Conservation (phyloP, 805 yeast genomes). For the Candida alai region DNA sequence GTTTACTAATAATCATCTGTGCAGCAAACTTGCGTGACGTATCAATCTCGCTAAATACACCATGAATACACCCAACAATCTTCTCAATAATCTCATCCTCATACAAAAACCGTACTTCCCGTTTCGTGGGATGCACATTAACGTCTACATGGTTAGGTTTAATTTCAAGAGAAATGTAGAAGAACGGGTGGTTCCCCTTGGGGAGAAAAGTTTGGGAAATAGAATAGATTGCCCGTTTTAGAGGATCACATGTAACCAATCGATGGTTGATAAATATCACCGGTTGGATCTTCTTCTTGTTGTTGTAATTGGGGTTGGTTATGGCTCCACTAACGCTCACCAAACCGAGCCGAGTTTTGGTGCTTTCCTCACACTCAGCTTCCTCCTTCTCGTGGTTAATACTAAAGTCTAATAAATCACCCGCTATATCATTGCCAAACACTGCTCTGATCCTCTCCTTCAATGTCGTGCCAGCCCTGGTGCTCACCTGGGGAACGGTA, state of each 20-base stretch:
- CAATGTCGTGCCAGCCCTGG: constrained; percentile 46
- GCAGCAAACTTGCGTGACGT: constrained; percentile 65
- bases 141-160: constrained; percentile 77
- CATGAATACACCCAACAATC: constrained; percentile 49
- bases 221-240: constrained; percentile 62
- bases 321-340: constrained; percentile 53
- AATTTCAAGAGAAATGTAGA: constrained; percentile 68
- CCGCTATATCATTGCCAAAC: constrained; percentile 67
- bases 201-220: constrained; percentile 68
- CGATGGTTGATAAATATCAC: constrained; percentile 84
- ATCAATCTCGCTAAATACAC: constrained; percentile 53
- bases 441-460: constrained; percentile 71
- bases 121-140: constrained; percentile 92
- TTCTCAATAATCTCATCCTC: constrained; percentile 81
- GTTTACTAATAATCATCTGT: constrained; percentile 43
- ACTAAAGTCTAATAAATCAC: constrained; percentile 52
- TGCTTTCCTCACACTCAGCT: constrained; percentile 11
- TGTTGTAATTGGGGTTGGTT: constrained; percentile 66
- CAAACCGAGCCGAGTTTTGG: constrained; percentile 44
- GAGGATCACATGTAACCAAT: constrained; percentile 76
- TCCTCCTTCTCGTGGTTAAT: no score
- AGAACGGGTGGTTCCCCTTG: constrained; percentile 69
- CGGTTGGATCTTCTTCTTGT: constrained; percentile 62
- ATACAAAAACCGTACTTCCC: constrained; percentile 80
- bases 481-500: constrained; percentile 58